phyloP scores from a whole-genome alignment of 192 early-diverging fungal species.

The Backusella tuberculispora region DNA sequence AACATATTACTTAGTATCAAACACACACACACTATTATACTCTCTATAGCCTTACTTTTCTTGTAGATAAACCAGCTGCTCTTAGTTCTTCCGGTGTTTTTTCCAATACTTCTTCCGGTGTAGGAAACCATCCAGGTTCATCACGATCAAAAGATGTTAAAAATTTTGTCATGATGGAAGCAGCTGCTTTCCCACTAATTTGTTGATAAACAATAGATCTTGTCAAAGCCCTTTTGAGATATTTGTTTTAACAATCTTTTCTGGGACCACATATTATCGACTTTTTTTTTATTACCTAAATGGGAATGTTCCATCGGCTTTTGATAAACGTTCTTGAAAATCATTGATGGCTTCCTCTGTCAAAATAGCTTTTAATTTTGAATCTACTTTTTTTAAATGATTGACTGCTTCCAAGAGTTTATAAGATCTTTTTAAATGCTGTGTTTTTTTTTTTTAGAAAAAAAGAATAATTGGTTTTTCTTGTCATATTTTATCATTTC shows the following conservation, averaged over 20 bases:
- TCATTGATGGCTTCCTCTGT: slow-evolving; percentile 34
- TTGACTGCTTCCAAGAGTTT: slow-evolving; percentile 33
- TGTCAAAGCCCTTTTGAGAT: slow-evolving; percentile 35
- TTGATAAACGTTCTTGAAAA: slow-evolving; percentile 41
- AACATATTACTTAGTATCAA: slow-evolving; percentile 37
- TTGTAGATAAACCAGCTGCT: slow-evolving; percentile 46
- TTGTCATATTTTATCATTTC: background rate
- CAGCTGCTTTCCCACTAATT: slow-evolving; percentile 69
- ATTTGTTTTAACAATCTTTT: background rate
- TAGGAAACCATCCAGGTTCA: slow-evolving; percentile 50
- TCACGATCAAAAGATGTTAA: slow-evolving; percentile 52
- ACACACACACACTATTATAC: slow-evolving; percentile 29
- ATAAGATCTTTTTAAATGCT: background rate
- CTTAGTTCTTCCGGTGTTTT: slow-evolving; percentile 35
- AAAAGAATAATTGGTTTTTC: background rate
- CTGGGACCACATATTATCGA: background rate
- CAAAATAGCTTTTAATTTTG: slow-evolving; percentile 48
- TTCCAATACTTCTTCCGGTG: slow-evolving; percentile 48
- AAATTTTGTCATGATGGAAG: slow-evolving; percentile 60
- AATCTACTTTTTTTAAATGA: slow-evolving; percentile 49
- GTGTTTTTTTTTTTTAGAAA: background rate
- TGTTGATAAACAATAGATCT: slow-evolving; percentile 72
- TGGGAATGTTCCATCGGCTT: slow-evolving; percentile 27
- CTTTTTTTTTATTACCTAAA: slow-evolving; percentile 30
- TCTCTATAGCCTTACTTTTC: slow-evolving; percentile 52